Evolutionary conservation across 176 grass and related monocot genomes (phyloP), one percentile per base, ranked within the genome.

Genomic region (Oryza meyeriana): DNA sequence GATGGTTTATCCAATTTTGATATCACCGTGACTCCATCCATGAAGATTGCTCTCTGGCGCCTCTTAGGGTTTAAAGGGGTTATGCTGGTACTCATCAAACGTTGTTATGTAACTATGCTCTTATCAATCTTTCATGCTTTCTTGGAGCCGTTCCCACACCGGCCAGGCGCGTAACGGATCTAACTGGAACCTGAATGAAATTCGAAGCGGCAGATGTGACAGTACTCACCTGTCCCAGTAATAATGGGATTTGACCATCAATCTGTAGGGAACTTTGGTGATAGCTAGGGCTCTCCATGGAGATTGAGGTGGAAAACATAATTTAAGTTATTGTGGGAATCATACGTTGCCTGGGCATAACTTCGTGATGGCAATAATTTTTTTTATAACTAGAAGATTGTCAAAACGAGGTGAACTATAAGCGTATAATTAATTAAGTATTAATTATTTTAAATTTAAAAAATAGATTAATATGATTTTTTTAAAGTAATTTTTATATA

Each of bases 1-100:
- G 45, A 62, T 75, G 81, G 70, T 50, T 55, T 32, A 38, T 32
- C 77, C 61, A 82, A 68, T 81, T 89, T 89, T 89, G 83, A 24
- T 11, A 65, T 6, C 25, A 55, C 17, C 71, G 57, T 70, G 27
- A 77, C 76, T 79, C 57, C 77, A 64, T 79, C 57, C 68, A 64
- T 72, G 69, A 88, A 45, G 76, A 83, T 55, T 86, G 79, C 88
- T 74, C 14, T 64, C 17, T 10, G 31, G 47, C 44, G 44, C 32
- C 33, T 52, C 39, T 72, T 45, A 74, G 81, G 86, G 82, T 42
- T 76, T 33, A 45, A 45, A 38, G 24, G n/a, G 33, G 39, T 38
- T 66, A 14, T 42, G 30, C 76, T 76, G 65, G 12, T 47, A 47
- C 1, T 55, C 22, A 17, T 40, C 40, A 61, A 78, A 65, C 20